Base-by-base conservation (phyloP, 2,329 filamentous ascomycete genomes). In the Penicillium sumatraense region DNA sequence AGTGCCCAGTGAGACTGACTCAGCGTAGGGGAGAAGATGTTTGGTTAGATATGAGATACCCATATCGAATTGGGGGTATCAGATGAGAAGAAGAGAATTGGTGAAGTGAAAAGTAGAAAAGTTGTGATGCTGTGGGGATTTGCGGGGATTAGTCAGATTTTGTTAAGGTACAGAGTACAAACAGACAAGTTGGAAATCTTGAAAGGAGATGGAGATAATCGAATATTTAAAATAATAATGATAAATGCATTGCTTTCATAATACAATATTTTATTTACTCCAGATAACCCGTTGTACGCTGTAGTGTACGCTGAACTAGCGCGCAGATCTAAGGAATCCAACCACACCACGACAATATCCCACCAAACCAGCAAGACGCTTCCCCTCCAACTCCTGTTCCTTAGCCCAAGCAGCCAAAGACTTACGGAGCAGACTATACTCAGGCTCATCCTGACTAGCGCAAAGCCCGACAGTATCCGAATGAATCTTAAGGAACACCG, bases 271-370 rank as follows among this genome's bases (percentile, higher is more conserved):
- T n/a, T n/a, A n/a, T n/a, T n/a, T n/a, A n/a, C n/a, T n/a, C n/a
- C n/a, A n/a, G n/a, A n/a, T n/a, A n/a, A n/a, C n/a, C n/a, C n/a
- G n/a, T n/a, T n/a, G n/a, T n/a, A n/a, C n/a, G n/a, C n/a, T n/a
- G n/a, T n/a, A n/a, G n/a, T n/a, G n/a, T n/a, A n/a, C n/a, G n/a
- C n/a, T n/a, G n/a, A 48, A 5, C 21, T 49, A 57, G 10, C 81
- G 76, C 21, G 78, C 73, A 59, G 79, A 86, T 59, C 91, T 84
- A 66, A 96, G 78, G 77, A 95, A 96, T 36, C 86, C 86, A 16
- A 96, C 86, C 21, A 97, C 90, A 60, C 93, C 93, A 60, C 88
- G 86, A 71, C 91, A 96, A 72, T 95, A 97, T 14, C 92, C 91
- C 11, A 96, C 90, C 59, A 97, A 76, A 50, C 85, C 85, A 52